These are phyloP conservation scores for Hevea brasiliensis DNA, from an alignment of 345 rosid species.

Conservation along the genomic window DNA sequence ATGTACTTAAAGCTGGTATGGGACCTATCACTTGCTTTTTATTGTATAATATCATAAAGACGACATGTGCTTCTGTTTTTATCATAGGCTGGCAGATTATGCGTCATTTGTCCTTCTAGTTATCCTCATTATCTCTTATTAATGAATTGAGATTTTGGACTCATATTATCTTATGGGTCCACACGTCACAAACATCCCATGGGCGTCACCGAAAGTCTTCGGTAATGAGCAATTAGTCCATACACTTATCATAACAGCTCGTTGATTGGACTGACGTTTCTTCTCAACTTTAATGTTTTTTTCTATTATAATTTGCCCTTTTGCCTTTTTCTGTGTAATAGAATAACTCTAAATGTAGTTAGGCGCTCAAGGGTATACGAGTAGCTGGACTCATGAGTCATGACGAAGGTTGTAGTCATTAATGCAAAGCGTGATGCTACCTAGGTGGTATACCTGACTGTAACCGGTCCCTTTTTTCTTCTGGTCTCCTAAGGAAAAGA, in stretches of 20 bases:
- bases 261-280: neutral
- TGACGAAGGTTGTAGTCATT: neutral
- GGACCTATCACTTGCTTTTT: constrained; percentile 12
- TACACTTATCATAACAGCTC: neutral
- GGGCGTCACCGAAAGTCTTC: neutral
- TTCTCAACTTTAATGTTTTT: neutral
- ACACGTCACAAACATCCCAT: neutral
- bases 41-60: neutral
- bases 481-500: neutral
- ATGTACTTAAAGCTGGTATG: constrained; percentile 77
- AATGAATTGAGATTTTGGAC: constrained; percentile 2
- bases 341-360: too few species aligned
- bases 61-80: constrained; percentile 23
- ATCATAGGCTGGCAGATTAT: neutral
- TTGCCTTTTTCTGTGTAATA: neutral
- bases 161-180: constrained; percentile 5
- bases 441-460: neutral
- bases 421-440: neutral
- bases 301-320: neutral
- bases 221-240: neutral
- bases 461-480: neutral
- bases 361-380: neutral
- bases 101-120: too few species aligned
- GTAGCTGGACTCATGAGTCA: neutral
- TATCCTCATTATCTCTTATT: too few species aligned